A percentile compares a stretch with the other conserved stretches of the same genome.
Evolutionary conservation across 768 basidiomycete genomes (phyloP).

Genomic region (Hericium alpestre): DNA sequence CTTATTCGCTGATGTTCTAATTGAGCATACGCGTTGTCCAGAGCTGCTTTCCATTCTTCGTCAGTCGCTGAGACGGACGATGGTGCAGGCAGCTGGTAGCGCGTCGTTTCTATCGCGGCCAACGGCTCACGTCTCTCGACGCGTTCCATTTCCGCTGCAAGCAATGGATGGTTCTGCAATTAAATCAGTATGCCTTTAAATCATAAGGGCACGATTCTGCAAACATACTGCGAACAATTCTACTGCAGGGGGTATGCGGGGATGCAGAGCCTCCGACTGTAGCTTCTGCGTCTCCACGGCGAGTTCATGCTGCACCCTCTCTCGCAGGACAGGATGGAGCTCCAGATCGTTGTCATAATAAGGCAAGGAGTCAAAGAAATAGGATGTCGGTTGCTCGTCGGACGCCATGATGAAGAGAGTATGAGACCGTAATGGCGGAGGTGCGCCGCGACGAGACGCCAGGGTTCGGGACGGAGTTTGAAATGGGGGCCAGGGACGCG

Average conservation of each 20-base stretch:
- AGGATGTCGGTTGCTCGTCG: slow-evolving; percentile 10
- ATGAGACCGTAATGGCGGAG: not conserved
- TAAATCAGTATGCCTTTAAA: not conserved
- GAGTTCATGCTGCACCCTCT: slow-evolving; percentile 69
- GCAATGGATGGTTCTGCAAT: slow-evolving; percentile 51
- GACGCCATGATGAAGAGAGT: not conserved
- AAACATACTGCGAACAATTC: slow-evolving; percentile 61
- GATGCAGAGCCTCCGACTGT: slow-evolving; percentile 47
- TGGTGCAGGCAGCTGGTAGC: slow-evolving; percentile 70
- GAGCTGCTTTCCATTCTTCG: slow-evolving; percentile 64
- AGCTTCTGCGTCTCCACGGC: slow-evolving; percentile 54
- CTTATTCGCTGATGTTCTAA: slow-evolving; percentile 77
- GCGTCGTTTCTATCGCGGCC: slow-evolving; percentile 55
- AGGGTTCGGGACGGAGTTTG: slow-evolving; percentile 10
- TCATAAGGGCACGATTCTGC: not conserved
- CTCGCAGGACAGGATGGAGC: slow-evolving; percentile 54
- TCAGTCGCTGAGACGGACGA: slow-evolving; percentile 50
- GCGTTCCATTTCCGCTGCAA: slow-evolving; percentile 65
- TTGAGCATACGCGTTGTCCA: slow-evolving; percentile 72
- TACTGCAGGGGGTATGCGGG: slow-evolving; percentile 53
- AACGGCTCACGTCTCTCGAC: slow-evolving; percentile 60
- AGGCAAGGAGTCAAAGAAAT: slow-evolving; percentile 76
- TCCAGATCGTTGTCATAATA: slow-evolving; percentile 94
- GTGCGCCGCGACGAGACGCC: not conserved
- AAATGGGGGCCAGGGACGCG: slow-evolving; percentile 1